Base-by-base conservation (phyloP, 306 rosid genomes). In the Lotus japonicus region DNA sequence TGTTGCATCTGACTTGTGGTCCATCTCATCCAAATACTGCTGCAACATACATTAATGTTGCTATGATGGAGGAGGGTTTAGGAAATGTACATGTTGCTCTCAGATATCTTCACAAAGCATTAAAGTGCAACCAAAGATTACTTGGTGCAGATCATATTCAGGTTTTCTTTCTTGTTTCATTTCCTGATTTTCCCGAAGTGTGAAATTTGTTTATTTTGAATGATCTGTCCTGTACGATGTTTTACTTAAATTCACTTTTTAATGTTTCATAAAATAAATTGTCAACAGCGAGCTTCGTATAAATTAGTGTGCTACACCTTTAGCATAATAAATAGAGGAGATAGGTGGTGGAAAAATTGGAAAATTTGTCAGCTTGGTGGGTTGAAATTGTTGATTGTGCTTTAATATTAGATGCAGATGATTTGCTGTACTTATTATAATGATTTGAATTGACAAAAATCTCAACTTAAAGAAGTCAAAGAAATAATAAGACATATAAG, bases 1-100 rank as follows among this genome's bases (percentile, higher is more conserved):
- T 95, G 77, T 80, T 95, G 77, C 99, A 95, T 79, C 88, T 95
- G 75, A 90, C 99, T 26, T 95, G 99, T 59, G 99, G 99, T 11
- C 91, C 96, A 61, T 95, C 99, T 72, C 99, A 95, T 84, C 99
- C 99, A 61, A 95, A 95, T 82, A 95, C 96, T 71, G 99, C 99
- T 57, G 99, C 99, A 31, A 90, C 99, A 54, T 95, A 95, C 83
- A 95, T 95, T 72, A 95, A 95, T 72, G 95, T 95, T 82, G 99
- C 99, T 72, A 90, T 95, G 99, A 95, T 95, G 99, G 99, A 95
- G 81, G 99, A 90, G 83, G 97, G 99, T 68, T 86, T 90, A 21
- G 99, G 97, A 73, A 95, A 95, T 80, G 97, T 95, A 59, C 92
- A 95, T 56, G 78, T 95, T 80, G 99, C 99, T 80, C 96, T 90